Conservation (phyloP, 352 stramenopile species). For the Phytophthora cajani region DNA sequence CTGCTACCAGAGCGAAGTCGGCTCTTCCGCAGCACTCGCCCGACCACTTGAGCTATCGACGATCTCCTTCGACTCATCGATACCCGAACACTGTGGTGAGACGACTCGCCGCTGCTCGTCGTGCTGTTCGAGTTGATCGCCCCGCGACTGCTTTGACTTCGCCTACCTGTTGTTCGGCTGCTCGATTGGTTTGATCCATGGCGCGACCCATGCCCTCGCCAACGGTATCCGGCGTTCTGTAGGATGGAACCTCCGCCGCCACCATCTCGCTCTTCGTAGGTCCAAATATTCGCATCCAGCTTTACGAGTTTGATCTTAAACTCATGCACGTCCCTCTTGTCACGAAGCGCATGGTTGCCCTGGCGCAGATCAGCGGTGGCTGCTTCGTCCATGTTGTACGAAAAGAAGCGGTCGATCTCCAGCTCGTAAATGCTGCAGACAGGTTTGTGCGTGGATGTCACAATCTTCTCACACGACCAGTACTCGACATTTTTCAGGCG, state of each 20-base stretch:
- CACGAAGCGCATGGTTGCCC: conserved; percentile 57
- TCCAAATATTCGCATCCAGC: conserved; percentile 83
- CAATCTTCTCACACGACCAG: conserved; percentile 71
- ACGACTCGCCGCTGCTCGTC: conserved; percentile 42
- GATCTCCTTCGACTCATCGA: conserved; percentile 35
- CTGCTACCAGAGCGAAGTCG: conserved; percentile 34
- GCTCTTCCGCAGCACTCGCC: conserved; percentile 45
- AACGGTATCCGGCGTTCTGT: conserved; percentile 27
- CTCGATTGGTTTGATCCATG: conserved; percentile 42
- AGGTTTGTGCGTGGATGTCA: conserved; percentile 76
- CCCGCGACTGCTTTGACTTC: conserved; percentile 40
- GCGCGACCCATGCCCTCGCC: conserved; percentile 38
- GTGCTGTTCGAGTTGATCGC: conserved; percentile 43
- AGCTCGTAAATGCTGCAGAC: conserved; percentile 79
- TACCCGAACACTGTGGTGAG: conserved; percentile 35
- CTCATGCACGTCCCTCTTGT: conserved; percentile 70
- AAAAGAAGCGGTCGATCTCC: conserved; percentile 77
- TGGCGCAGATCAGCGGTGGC: conserved; percentile 47
- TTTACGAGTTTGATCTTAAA: conserved; percentile 80
- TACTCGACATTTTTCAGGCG: conserved; percentile 65
- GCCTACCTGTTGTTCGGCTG: conserved; percentile 29
- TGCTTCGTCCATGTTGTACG: conserved; percentile 70
- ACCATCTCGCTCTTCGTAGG: conserved; percentile 49
- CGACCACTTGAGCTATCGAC: conserved; percentile 43
- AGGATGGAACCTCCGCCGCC: conserved; percentile 16